These are phyloP conservation scores for Podospora pseudocomata DNA, from an alignment of 495 filamentous ascomycete genomes.

Conservation along the genomic window DNA sequence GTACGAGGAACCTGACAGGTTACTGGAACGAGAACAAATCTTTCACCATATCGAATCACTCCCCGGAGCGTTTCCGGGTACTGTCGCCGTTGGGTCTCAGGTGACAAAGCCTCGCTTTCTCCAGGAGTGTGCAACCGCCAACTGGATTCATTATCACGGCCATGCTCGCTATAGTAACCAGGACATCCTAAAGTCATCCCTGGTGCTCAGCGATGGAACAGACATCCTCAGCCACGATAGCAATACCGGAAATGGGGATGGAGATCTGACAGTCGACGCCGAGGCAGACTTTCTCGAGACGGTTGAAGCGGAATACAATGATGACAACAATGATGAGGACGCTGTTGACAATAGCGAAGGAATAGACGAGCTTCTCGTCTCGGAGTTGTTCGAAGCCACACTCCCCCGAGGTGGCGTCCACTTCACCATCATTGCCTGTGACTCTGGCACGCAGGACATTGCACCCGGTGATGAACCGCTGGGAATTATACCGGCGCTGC, in stretches of 20 bases:
- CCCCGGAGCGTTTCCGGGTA: neutral
- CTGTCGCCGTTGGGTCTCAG: neutral
- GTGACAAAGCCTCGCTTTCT: neutral
- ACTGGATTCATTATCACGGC: constrained; percentile 3
- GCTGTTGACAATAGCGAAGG: neutral
- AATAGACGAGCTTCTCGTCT: neutral
- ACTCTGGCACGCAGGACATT: constrained; percentile 3
- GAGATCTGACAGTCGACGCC: neutral
- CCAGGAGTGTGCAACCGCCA: neutral
- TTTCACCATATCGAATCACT: neutral
- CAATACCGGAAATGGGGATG: neutral
- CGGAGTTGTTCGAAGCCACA: neutral
- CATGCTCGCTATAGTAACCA: neutral
- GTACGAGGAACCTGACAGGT: neutral
- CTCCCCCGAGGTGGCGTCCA: neutral
- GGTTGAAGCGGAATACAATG: neutral
- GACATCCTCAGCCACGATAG: neutral
- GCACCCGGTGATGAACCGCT: constrained; percentile 3
- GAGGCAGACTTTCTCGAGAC: neutral
- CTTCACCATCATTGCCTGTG: constrained; percentile 9
- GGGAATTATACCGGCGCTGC: constrained; percentile 4
- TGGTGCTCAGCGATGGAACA: neutral
- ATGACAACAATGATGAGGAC: neutral
- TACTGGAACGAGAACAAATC: neutral
- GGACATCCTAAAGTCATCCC: neutral